Evolutionary conservation across 768 basidiomycete genomes (phyloP), one percentile per base, ranked within the genome.

Genomic region (Lactarius akahatsu): DNA sequence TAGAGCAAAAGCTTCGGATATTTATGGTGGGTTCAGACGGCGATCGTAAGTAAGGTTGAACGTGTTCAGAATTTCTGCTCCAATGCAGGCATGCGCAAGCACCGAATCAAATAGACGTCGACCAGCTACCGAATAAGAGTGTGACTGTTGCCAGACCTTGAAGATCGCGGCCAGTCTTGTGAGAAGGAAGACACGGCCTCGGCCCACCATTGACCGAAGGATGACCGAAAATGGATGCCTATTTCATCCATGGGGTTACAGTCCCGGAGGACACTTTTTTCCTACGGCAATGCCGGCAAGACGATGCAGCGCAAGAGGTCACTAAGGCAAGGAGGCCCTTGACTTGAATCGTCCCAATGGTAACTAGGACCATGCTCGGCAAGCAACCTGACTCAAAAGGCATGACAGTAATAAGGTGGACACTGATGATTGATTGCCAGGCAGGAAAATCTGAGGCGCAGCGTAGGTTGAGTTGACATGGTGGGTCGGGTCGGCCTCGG

Each of bases 141-240:
- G 20, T 20, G 5, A 2, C 9, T 32, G 28, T 34, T 60, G 16
- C 26, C 54, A 30, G 54, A 55, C 16, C 55, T 32, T 20, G 55
- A 18, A 30, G 18, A 52, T 52, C 11, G 50, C 23, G 26, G 50
- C 50, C 23, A 28, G 50, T 26, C 26, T 26, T 45, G 47, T 26
- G 13, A 52, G 26, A 34, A n/a, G 30, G 55, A 30, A 56, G 55
- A 32, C 20, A 56, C 55, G 55, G 55, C 55, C 30, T 56, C 55
- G 55, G 55, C 30, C 3, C 20, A 20, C 55, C 11, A 56, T 30
- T 13, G 55, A 56, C 55, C 55, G 30, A 56, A 32, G 20, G 30
- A 3, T 32, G 18, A 32, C 50, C 50, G 50, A 52, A 52, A 52
- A 26, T 26, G 26, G 50, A 28, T 26, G 55, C 28, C 32, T 56